Base-by-base conservation (phyloP, 495 filamentous ascomycete genomes). In the Stereocaulon alpinum region DNA sequence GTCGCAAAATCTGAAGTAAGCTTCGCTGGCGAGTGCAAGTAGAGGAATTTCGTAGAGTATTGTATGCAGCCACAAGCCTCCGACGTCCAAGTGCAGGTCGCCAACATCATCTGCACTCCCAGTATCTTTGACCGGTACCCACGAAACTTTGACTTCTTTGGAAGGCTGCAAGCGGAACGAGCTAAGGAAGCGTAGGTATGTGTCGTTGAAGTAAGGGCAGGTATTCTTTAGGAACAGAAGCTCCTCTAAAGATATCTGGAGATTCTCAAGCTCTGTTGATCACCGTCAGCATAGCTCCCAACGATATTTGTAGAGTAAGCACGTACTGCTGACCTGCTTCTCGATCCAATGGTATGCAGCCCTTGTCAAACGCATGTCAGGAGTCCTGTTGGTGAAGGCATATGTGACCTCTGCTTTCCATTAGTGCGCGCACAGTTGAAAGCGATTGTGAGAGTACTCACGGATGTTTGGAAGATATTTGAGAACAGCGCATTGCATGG, bases 1-100 rank as follows among this genome's bases (percentile, higher is more conserved):
- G 64, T 96, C 86, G 73, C 86, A 86, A 76, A 95, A 96, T 72
- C 86, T 88, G 81, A 98, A 98, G 72, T 96, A 97, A 30, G 94
- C 89, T 70, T 98, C 91, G 62, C 89, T 95, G 1, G 91, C 87
- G 57, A 98, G 73, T 2, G 94, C 88, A 20, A 98, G 81, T 27
- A 98, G 77, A 0, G 93, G 94, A 59, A 97, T 95, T 74, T 98
- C 93, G 71, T 98, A 98, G 51, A 98, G 82, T 50, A 98, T 98
- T 0, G 93, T 95, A 52, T 96, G 92, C 9, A 90, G 79, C 93
- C 93, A 98, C 54, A 83, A 77, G 20, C 93, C 93, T 64, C 82
- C 81, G 59, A 91, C 80, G 24, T 81, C 68, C 58, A 96, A 82
- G 62, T 83, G 74, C 44, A 96, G 64, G 56, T 87, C 83, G 27